Percentiles rank a stretch among this genome's conserved stretches.
phyloP scores from a whole-genome alignment of 1,284 basidiomycete species.

The Coniophora puteana region DNA sequence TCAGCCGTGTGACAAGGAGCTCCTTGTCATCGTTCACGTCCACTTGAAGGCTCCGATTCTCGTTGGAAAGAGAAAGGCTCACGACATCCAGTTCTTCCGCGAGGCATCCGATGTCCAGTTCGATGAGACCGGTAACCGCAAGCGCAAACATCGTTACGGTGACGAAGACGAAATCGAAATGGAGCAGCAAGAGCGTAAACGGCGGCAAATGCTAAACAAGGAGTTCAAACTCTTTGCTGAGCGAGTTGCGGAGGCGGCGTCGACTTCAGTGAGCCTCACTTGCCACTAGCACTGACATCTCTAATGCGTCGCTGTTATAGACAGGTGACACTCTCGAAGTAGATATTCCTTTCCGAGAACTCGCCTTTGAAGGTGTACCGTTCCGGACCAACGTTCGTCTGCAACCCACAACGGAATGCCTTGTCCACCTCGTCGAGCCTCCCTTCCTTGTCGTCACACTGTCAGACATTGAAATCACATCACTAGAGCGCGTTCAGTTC shows the following conservation, averaged over 20 bases:
- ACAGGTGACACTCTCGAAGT: constrained; percentile 85
- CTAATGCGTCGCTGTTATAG: constrained; percentile 33
- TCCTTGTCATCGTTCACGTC: constrained; percentile 92
- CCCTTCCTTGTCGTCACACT: constrained; percentile 97
- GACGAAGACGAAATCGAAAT: constrained; percentile 99
- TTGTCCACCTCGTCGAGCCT: constrained; percentile 93
- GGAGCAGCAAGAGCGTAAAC: constrained; percentile 94
- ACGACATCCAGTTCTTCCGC: constrained; percentile 97
- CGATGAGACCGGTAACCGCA: constrained; percentile 98
- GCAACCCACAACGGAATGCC: constrained; percentile 95
- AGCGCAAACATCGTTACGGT: constrained; percentile 94
- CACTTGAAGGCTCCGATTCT: constrained; percentile 97
- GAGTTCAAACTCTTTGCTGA: constrained; percentile 95
- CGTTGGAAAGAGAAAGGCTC: constrained; percentile 98
- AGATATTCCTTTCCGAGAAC: constrained; percentile 96
- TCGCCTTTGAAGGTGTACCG: constrained; percentile 97
- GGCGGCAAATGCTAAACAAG: constrained; percentile 88
- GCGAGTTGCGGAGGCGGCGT: constrained; percentile 86
- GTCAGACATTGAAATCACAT: constrained; percentile 93
- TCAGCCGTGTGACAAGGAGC: constrained; percentile 97
- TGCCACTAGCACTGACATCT: not conserved
- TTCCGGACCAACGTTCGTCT: constrained; percentile 93
- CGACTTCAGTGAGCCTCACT: constrained; percentile 52
- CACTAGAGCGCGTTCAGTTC: constrained; percentile 96
- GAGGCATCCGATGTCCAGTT: constrained; percentile 98